A percentile compares a stretch with the other conserved stretches of the same genome.
phyloP scores from a whole-genome alignment of 208 protist genomes.

The Leishmania arabica region DNA sequence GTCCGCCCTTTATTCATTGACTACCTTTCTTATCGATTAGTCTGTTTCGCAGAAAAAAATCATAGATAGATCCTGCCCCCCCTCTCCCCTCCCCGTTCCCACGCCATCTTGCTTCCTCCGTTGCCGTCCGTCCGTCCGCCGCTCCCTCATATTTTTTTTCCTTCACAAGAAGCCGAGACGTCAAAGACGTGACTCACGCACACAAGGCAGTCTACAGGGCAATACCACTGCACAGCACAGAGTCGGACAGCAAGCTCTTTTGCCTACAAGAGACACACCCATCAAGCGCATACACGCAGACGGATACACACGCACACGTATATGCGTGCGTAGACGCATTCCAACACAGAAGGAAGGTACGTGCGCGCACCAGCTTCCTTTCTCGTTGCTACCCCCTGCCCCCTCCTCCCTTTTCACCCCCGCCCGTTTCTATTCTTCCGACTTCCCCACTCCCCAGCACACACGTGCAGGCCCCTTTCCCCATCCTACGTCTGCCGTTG shows the following conservation, averaged over 20 bases:
- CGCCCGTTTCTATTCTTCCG: not conserved
- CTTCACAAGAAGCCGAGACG: not conserved
- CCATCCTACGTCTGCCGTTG: too few species aligned
- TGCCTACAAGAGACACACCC: not conserved
- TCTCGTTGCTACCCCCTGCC: not conserved
- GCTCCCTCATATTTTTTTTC: constrained; percentile 13
- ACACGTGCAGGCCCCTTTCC: not conserved
- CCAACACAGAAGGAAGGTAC: too few species aligned
- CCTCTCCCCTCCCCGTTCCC: not conserved
- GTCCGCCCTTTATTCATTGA: too few species aligned
- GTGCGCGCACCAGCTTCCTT: not conserved
- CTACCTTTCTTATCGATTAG: too few species aligned
- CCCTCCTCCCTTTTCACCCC: not conserved
- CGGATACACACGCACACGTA: not conserved
- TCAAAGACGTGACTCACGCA: not conserved
- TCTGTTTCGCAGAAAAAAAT: too few species aligned
- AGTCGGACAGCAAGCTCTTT: not conserved
- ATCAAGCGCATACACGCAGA: not conserved
- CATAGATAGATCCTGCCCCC: not conserved
- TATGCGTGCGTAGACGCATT: too few species aligned
- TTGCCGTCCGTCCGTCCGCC: not conserved
- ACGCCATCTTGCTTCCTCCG: constrained; percentile 5
- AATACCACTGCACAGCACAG: not conserved
- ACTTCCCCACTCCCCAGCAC: too few species aligned
- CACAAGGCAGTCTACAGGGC: not conserved